Evolutionary conservation across 352 stramenopile species (phyloP).

Genomic region (Thalassiosira delicatula): DNA sequence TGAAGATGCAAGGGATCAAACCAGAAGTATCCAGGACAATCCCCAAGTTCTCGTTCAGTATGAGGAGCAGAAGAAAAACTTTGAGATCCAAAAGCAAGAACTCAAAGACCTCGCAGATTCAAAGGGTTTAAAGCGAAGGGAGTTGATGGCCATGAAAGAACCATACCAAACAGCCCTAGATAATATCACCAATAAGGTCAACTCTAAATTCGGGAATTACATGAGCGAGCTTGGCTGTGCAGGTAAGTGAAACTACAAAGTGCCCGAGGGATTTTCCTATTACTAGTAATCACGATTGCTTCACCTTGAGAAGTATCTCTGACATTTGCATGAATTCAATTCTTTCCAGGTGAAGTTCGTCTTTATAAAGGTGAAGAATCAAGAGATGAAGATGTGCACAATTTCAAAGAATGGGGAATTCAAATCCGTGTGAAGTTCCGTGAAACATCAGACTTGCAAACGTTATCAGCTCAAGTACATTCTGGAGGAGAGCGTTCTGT

Average conservation of each 20-base stretch:
- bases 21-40: slow-evolving; percentile 78
- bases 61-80: slow-evolving; percentile 63
- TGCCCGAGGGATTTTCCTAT: too few relatives aligned
- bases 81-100: too few relatives aligned
- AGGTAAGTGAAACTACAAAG: too few relatives aligned
- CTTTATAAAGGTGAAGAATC: slow-evolving; percentile 65
- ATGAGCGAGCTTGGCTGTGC: slow-evolving; percentile 83
- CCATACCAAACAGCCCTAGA: too few relatives aligned
- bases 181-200: slow-evolving; percentile 72
- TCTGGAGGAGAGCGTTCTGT: slow-evolving; percentile 88
- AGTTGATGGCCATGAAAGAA: too few relatives aligned
- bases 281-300: too few relatives aligned
- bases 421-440: slow-evolving; percentile 88
- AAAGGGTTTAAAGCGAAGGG: too few relatives aligned
- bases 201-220: slow-evolving; percentile 80
- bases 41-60: slow-evolving; percentile 74
- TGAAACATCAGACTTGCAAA: slow-evolving; percentile 76
- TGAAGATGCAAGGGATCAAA: slow-evolving; percentile 65
- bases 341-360: slow-evolving; percentile 75
- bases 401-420: slow-evolving; percentile 86
- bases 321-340: too few relatives aligned
- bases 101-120: too few relatives aligned
- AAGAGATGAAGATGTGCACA: too few relatives aligned
- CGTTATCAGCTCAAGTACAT: slow-evolving; percentile 85
- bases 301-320: too few relatives aligned